Percentiles rank a stretch among this genome's conserved stretches.
Evolutionary conservation across 2,329 filamentous ascomycete species (phyloP).

Genomic region (Acrocalymma vagum): DNA sequence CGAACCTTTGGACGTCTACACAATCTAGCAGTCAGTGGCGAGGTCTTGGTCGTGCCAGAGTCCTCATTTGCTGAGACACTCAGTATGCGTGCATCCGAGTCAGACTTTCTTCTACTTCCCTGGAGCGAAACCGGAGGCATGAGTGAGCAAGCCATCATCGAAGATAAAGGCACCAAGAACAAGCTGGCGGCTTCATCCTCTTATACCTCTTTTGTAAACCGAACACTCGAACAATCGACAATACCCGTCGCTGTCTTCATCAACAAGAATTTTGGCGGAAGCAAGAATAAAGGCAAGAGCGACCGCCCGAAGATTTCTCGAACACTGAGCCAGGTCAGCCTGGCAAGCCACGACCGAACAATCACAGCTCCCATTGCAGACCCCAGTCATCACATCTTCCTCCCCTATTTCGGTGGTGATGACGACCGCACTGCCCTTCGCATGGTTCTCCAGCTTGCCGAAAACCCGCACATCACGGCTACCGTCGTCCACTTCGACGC

Average conservation of each 20-base stretch:
- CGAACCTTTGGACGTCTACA: constrained; percentile 85
- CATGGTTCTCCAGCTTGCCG: constrained; percentile 83
- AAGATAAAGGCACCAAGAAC: constrained; percentile 60
- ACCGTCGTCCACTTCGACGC: constrained; percentile 72
- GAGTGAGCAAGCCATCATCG: constrained; percentile 67
- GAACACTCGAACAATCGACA: constrained; percentile 68
- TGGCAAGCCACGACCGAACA: constrained; percentile 67
- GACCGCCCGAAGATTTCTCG: constrained; percentile 31
- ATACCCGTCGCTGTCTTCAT: constrained; percentile 82
- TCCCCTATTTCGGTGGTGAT: constrained; percentile 83
- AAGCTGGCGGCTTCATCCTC: constrained; percentile 68
- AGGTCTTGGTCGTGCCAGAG: constrained; percentile 81
- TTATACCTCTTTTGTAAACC: constrained; percentile 78
- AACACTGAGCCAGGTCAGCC: constrained; percentile 41
- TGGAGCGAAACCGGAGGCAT: constrained; percentile 88
- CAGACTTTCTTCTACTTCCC: constrained; percentile 80
- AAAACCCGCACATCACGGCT: constrained; percentile 79
- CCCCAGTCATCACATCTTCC: constrained; percentile 82
- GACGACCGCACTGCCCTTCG: constrained; percentile 84
- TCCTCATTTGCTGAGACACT: constrained; percentile 82
- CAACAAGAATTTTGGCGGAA: constrained; percentile 72
- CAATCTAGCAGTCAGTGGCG: constrained; percentile 82
- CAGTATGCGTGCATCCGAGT: constrained; percentile 65
- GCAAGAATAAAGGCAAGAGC: constrained; percentile 43
- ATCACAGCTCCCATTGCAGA: constrained; percentile 66